A percentile compares a stretch with the other conserved stretches of the same genome.
These are phyloP conservation scores for Vanderwaltozyma tropicalis DNA, from an alignment of 805 yeast genomes.

Conservation along the genomic window DNA sequence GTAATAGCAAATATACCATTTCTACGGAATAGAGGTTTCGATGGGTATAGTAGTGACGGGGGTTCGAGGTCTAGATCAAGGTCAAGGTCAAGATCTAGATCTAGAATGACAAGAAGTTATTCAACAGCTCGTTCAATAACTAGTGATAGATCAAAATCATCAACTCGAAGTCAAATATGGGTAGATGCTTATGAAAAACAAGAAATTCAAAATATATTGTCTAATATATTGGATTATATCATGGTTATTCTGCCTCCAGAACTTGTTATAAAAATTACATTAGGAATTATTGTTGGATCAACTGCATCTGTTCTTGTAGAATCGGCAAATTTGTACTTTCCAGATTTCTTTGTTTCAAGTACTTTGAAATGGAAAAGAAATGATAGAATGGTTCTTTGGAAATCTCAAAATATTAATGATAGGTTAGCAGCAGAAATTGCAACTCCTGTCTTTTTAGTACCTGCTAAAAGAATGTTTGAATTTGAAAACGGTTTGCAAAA, in stretches of 20 bases:
- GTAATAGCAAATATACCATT: constrained; percentile 38
- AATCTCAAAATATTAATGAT: constrained; percentile 19
- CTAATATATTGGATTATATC: constrained; percentile 17
- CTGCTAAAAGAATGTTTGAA: constrained; percentile 20
- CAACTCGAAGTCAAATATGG: constrained; percentile 12
- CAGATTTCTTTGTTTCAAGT: constrained; percentile 23
- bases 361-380: constrained; percentile 18
- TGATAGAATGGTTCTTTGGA: constrained; percentile 18
- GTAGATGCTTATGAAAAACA: constrained; percentile 22
- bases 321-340: constrained; percentile 25
- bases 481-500: constrained; percentile 17
- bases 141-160: constrained; percentile 1
- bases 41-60: not conserved
- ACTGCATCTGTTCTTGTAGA: constrained; percentile 18
- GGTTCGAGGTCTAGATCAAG: constrained; percentile 8
- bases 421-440: constrained; percentile 19
- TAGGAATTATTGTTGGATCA: constrained; percentile 25
- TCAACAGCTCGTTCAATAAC: not conserved
- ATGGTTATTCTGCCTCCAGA: constrained; percentile 8
- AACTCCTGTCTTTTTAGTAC: constrained; percentile 23
- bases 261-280: constrained; percentile 24
- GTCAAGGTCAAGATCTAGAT: constrained; percentile 7
- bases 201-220: constrained; percentile 14
- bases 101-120: not conserved
- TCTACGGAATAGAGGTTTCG: constrained; percentile 1